These are phyloP conservation scores for Rhizopus stolonifer DNA, from an alignment of 371 early-diverging fungal species.

Conservation along the genomic window DNA sequence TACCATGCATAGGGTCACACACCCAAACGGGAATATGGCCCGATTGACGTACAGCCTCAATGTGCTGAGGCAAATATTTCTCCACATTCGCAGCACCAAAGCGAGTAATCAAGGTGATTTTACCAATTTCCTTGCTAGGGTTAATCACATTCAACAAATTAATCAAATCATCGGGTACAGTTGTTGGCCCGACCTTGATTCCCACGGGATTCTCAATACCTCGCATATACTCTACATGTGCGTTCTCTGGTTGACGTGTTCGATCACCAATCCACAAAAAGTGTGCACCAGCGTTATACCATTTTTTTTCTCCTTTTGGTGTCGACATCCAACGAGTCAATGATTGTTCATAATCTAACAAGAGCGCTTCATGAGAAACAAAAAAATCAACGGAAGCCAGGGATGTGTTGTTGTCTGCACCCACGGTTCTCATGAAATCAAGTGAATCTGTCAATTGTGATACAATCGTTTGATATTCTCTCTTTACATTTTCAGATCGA, in stretches of 20 bases:
- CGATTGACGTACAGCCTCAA: slow-evolving; percentile 82
- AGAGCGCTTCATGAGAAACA: slow-evolving; percentile 92
- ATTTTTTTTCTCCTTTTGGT: slow-evolving; percentile 45
- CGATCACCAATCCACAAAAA: slow-evolving; percentile 98
- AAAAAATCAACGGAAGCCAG: slow-evolving; percentile 83
- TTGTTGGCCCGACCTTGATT: slow-evolving; percentile 93
- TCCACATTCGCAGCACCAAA: slow-evolving; percentile 88
- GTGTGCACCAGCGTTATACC: slow-evolving; percentile 78
- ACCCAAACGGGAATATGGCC: slow-evolving; percentile 93
- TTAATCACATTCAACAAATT: slow-evolving; percentile 83
- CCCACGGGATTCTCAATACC: slow-evolving; percentile 96
- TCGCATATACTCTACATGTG: slow-evolving; percentile 94
- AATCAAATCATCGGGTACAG: slow-evolving; percentile 82
- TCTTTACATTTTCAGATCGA: slow-evolving; percentile 71
- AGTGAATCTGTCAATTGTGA: slow-evolving; percentile 82
- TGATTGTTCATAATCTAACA: slow-evolving; percentile 88
- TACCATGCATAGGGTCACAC: slow-evolving; percentile 98
- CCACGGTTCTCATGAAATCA: slow-evolving; percentile 91
- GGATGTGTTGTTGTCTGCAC: slow-evolving; percentile 62
- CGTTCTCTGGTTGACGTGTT: slow-evolving; percentile 93
- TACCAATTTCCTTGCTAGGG: slow-evolving; percentile 84
- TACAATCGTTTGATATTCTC: slow-evolving; percentile 89
- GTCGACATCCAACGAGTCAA: slow-evolving; percentile 69
- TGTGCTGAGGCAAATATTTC: slow-evolving; percentile 81
- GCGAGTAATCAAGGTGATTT: slow-evolving; percentile 92